Base-by-base conservation (phyloP, 108 stramenopile genomes). In the Asterionellopsis glacialis region DNA sequence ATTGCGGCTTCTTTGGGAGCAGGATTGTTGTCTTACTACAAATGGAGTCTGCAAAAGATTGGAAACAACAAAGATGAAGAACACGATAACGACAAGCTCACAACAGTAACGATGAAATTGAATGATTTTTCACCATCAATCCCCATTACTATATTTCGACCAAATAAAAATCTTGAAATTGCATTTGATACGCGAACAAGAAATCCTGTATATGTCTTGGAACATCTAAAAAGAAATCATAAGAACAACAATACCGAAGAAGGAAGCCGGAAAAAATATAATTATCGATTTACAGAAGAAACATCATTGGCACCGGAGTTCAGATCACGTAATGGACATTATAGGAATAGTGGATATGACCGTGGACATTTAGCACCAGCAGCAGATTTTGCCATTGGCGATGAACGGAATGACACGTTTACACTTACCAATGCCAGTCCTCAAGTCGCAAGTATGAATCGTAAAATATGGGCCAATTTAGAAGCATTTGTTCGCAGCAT, bases 321-420 rank as follows among this genome's bases (percentile, higher is more conserved):
- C 62, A 75, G 86, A n/a, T 84, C 88, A 1, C 65, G 75, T 9
- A 73, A 83, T 63, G 55, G 63, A 7, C 70, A 88, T 60, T 93
- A 88, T 63, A 61, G 67, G 11, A 61, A 82, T 23, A 81, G 81
- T 41, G 92, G 88, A 1, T 93, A 74, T 47, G 92, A 93, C 72
- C 77, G 88, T n/a, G 92, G 92, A 13, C 91, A 93, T 58, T 52
- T 87, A 67, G 85, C 87, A 48, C 82, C 84, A 5, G 85, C 84
- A 16, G 83, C 83, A 0, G 84, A 90, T 55, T 88, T 82, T 64
- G 45, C 39, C 19, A 41, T 59, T 21, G 49, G 65, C 22, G 13
- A n/a, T 2, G 61, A 51, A 2, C 26, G 33, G 9, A 24, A 45
- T 16, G 81, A 83, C 66, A 87, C 86, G 18, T 93, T 78, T 63